Percentiles rank a stretch among this genome's conserved stretches.
These are phyloP conservation scores for Pseudisothecium myosuroides DNA, from an alignment of 225 moss, liverwort and hornwort species.

Conservation along the genomic window DNA sequence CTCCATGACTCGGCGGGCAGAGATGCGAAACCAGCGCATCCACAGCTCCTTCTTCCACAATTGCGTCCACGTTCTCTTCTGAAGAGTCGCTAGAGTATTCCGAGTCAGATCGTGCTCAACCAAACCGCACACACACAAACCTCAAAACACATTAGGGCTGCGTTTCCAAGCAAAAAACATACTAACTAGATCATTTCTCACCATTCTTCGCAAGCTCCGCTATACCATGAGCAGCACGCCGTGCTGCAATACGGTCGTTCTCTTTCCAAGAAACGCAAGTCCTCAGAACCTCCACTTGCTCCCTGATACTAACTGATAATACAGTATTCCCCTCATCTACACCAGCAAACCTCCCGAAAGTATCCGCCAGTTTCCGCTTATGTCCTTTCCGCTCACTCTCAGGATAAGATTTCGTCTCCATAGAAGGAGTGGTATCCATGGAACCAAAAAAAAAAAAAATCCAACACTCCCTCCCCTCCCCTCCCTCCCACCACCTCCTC, in stretches of 20 bases:
- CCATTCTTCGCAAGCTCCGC: conserved; percentile 99
- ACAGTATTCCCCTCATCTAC: conserved; percentile 57
- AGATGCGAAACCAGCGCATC: conserved; percentile 92
- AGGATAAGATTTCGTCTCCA: conserved; percentile 91
- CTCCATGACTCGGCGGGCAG: conserved; percentile 53
- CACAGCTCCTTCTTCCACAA: conserved; percentile 96
- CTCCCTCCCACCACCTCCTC: not conserved
- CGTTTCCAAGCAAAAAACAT: not conserved
- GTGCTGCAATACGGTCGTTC: conserved; percentile 74
- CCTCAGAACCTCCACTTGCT: conserved; percentile 77
- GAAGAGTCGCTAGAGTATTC: conserved; percentile 18
- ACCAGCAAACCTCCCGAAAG: conserved; percentile 62
- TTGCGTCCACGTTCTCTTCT: conserved; percentile 95
- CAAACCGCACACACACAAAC: not conserved
- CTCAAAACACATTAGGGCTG: not conserved
- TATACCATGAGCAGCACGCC: conserved; percentile 82
- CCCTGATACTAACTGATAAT: conserved; percentile 64
- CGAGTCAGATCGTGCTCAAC: conserved; percentile 10
- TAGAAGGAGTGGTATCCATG: conserved; percentile 85
- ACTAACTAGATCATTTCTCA: conserved; percentile 16
- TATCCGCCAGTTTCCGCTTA: conserved; percentile 98
- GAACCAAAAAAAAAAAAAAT: not conserved
- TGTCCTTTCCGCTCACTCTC: conserved; percentile 98
- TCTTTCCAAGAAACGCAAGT: conserved; percentile 82
- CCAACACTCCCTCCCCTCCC: not conserved